Evolutionary conservation across 179 eudicot genomes (phyloP), one percentile per base, ranked within the genome.

Genomic region (Silene vulgaris): DNA sequence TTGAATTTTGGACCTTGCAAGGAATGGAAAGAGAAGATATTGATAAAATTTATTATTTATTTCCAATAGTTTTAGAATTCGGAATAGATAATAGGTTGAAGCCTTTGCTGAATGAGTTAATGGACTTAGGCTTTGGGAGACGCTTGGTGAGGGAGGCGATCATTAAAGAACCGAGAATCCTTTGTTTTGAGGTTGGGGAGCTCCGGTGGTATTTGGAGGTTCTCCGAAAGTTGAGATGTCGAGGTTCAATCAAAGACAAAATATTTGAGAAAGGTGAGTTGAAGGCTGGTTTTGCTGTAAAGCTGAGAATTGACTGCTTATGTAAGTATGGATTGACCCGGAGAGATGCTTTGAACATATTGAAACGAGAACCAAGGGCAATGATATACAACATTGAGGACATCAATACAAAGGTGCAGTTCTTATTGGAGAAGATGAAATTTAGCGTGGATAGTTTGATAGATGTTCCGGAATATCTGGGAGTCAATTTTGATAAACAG

Each of bases 401-500:
- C 30, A 82, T 92, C 65, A 89, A 88, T 77, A 82, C 76, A 75
- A 95, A 92, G 83, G 85, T 95, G 68, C 89, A 90, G 28, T 95
- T 90, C 84, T 78, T 95, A 57, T 57, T 90, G 16, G 76, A 75
- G 56, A 82, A 48, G 72, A 92, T 90, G 97, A 84, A 86, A 37
- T 83, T 79, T 66, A 82, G 83, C 59, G 62, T 95, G 74, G 84
- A 75, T 23, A 85, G 90, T 80, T 69, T 95, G 77, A 81, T 89
- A 59, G 97, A 92, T 68, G 95, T 89, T 29, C 99, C 97, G 0
- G 91, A 87, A 65, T 95, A 90, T 86, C 76, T 95, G 61, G 99
- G 99, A 17, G 90, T 92, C 65, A 90, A 86, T 86, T 90, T 92
- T 50, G 88, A 90, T 73, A 95, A 92, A 80, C 95, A 92, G 79